phyloP scores from a whole-genome alignment of 2,329 filamentous ascomycete genomes.

The Alternaria triticina region DNA sequence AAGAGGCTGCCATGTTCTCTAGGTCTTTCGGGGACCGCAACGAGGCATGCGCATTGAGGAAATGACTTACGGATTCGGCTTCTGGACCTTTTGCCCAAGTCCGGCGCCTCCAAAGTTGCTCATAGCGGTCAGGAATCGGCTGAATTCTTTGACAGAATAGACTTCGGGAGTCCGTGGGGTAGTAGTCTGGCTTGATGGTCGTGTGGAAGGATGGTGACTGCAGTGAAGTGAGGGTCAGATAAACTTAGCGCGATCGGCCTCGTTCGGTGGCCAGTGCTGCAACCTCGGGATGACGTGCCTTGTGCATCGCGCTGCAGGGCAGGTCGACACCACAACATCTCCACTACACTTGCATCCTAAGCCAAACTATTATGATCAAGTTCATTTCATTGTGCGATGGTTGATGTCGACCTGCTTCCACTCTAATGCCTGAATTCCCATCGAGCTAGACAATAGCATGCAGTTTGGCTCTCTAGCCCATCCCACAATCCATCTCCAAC shows the following conservation, averaged over 20 bases:
- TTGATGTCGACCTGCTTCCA: not conserved
- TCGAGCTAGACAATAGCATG: not conserved
- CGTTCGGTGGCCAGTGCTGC: slow-evolving; percentile 26
- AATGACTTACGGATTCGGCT: slow-evolving; percentile 71
- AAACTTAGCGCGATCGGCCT: slow-evolving; percentile 23
- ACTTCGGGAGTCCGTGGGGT: not conserved
- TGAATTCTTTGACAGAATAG: no score
- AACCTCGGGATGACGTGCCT: slow-evolving; percentile 26
- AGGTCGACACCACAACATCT: not conserved
- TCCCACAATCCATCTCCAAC: not conserved
- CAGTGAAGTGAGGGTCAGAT: slow-evolving; percentile 35
- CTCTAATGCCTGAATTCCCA: no score
- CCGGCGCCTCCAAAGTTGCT: slow-evolving; percentile 75
- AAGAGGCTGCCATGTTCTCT: not conserved
- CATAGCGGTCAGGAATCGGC: slow-evolving; percentile 50
- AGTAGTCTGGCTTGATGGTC: slow-evolving; percentile 3
- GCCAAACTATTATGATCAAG: not conserved
- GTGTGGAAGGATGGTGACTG: slow-evolving; percentile 1
- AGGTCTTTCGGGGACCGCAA: not conserved
- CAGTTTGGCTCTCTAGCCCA: not conserved
- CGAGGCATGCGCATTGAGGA: not conserved
- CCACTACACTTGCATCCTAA: not conserved
- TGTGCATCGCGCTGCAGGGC: not conserved
- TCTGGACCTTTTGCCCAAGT: slow-evolving; percentile 66
- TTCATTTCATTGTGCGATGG: not conserved